Conservation (phyloP, 768 basidiomycete species). For the Russula sp. region DNA sequence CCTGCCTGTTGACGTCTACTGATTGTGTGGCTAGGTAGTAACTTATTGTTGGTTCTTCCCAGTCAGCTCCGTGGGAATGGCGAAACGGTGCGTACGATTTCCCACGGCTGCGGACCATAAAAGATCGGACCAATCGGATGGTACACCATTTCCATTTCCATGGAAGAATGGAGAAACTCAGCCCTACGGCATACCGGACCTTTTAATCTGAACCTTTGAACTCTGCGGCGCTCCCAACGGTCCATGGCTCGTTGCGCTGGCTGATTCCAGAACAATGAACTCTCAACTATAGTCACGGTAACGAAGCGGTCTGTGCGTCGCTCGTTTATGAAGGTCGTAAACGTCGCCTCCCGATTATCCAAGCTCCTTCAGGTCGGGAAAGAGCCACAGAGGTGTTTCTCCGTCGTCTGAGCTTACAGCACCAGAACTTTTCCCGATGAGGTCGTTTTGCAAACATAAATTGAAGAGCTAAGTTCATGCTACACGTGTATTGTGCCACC, state of each 20-base stretch:
- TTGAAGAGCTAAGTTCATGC: too few species aligned
- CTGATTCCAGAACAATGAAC: not conserved
- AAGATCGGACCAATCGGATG: too few species aligned
- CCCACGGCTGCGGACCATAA: too few species aligned
- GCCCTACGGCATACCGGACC: too few species aligned
- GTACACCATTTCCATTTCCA: too few species aligned
- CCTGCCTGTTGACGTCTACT: too few species aligned
- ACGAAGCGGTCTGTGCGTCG: not conserved
- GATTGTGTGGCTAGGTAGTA: too few species aligned
- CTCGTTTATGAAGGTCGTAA: not conserved
- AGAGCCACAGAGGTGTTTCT: not conserved
- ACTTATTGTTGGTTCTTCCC: too few species aligned
- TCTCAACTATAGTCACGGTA: not conserved
- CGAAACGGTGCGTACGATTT: too few species aligned
- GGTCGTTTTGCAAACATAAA: not conserved
- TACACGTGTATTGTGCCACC: not conserved
- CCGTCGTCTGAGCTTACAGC: not conserved
- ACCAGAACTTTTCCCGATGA: not conserved
- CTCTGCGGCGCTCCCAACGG: too few species aligned
- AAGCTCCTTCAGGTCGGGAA: not conserved
- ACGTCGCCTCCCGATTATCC: not conserved
- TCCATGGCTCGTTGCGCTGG: not conserved
- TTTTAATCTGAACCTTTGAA: conserved; percentile 11
- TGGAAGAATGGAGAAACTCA: too few species aligned
- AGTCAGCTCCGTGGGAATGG: too few species aligned